Percentiles rank a stretch among this genome's conserved stretches.
phyloP scores from a whole-genome alignment of 1,284 basidiomycete genomes.

The Lignosus rhinocerotis region DNA sequence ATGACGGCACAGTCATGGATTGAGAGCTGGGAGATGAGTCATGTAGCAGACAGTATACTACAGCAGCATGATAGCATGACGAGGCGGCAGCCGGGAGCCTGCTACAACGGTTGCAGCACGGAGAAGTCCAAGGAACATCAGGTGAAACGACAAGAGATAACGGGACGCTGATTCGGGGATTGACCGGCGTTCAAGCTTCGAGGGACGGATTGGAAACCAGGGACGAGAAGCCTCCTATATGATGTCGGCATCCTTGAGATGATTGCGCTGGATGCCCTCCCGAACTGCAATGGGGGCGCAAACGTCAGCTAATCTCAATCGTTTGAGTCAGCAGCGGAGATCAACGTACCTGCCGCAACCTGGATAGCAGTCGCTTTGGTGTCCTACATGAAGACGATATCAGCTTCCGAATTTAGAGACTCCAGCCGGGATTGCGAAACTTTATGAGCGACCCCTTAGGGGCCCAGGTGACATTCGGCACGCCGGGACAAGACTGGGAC shows the following conservation, averaged over 20 bases:
- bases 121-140: no score
- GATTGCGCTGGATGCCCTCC: conserved; percentile 34
- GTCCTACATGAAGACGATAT: conserved; percentile 25
- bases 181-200: neutral
- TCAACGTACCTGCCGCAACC: conserved; percentile 27
- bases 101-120: no score
- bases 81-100: no score
- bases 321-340: neutral
- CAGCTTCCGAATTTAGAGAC: neutral
- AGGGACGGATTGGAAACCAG: neutral
- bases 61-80: no score
- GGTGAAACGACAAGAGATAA: no score
- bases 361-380: conserved; percentile 35
- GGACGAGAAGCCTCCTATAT: conserved; percentile 9
- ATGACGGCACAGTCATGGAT: neutral
- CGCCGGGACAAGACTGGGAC: neutral
- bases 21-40: neutral
- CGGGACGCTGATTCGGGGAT: neutral
- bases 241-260: conserved; percentile 34
- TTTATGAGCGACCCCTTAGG: no score
- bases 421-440: neutral
- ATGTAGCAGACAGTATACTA: neutral
- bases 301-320: neutral
- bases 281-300: conserved; percentile 24
- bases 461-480: no score